Conservation (phyloP, 257 asterid species). For the Solanum medicagineum region DNA sequence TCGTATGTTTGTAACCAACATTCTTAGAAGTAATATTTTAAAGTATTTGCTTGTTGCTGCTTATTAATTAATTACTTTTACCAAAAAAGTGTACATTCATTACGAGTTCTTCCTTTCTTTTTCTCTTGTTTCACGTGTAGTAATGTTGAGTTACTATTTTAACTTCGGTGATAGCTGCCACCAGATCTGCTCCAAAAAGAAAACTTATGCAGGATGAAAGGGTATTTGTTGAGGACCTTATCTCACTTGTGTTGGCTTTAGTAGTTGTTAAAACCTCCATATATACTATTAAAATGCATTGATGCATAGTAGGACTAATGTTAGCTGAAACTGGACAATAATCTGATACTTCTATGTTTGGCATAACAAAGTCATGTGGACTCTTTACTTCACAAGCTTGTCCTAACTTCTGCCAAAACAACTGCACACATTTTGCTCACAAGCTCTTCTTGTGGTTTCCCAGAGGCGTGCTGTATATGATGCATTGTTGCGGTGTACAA, state of each 20-base stretch:
- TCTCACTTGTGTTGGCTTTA: not conserved
- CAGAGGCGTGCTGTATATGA: constrained; percentile 90
- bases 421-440: not conserved
- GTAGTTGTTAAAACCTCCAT: not conserved
- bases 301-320: not conserved
- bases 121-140: not conserved
- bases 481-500: constrained; percentile 62
- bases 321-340: not conserved
- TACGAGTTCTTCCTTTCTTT: not conserved
- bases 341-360: not conserved
- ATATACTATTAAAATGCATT: not conserved
- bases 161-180: not conserved
- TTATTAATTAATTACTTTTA: not conserved
- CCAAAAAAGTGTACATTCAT: not conserved
- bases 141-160: not conserved
- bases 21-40: not conserved
- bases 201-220: not conserved
- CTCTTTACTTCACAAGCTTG: not conserved
- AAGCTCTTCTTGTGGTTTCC: constrained; percentile 11
- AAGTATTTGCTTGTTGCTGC: not conserved
- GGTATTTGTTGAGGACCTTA: not conserved
- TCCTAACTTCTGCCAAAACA: not conserved
- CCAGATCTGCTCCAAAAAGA: not conserved
- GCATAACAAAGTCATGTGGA: not conserved
- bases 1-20: not conserved